phyloP scores from a whole-genome alignment of 1,284 basidiomycete genomes.

The Cryptococcus wingfieldii region DNA sequence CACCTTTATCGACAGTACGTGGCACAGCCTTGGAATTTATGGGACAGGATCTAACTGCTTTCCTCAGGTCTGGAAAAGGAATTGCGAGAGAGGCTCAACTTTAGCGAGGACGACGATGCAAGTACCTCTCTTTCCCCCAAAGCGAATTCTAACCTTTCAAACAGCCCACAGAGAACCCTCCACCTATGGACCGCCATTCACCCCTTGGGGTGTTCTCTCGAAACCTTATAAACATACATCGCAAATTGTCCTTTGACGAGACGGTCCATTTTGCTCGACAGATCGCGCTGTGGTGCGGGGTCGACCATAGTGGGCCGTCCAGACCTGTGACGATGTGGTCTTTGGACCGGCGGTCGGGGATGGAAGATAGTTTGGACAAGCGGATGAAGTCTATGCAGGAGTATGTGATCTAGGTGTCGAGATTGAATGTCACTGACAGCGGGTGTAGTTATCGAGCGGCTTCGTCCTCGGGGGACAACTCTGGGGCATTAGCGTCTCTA shows the following conservation, averaged over 20 bases:
- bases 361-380: slow-evolving; percentile 34
- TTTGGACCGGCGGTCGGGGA: slow-evolving; percentile 13
- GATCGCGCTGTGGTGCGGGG: slow-evolving; percentile 36
- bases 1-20: slow-evolving; percentile 31
- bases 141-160: not conserved
- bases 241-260: slow-evolving; percentile 42
- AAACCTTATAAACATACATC: slow-evolving; percentile 27
- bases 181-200: slow-evolving; percentile 29
- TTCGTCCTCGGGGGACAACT: slow-evolving; percentile 36
- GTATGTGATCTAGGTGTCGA: slow-evolving; percentile 16
- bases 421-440: not conserved
- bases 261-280: slow-evolving; percentile 30
- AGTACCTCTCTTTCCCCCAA: not conserved
- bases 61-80: slow-evolving; percentile 29
- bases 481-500: slow-evolving; percentile 33
- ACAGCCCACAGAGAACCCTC: slow-evolving; percentile 15
- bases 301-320: slow-evolving; percentile 6
- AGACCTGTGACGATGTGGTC: slow-evolving; percentile 8
- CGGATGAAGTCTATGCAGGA: slow-evolving; percentile 28
- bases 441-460: slow-evolving; percentile 29
- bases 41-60: not conserved
- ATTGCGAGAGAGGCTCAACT: slow-evolving; percentile 30
- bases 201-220: slow-evolving; percentile 43
- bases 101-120: slow-evolving; percentile 32
- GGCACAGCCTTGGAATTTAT: not conserved